Evolutionary conservation across 257 asterid species (phyloP), one percentile per base, ranked within the genome.

Genomic region (Vinca minor): DNA sequence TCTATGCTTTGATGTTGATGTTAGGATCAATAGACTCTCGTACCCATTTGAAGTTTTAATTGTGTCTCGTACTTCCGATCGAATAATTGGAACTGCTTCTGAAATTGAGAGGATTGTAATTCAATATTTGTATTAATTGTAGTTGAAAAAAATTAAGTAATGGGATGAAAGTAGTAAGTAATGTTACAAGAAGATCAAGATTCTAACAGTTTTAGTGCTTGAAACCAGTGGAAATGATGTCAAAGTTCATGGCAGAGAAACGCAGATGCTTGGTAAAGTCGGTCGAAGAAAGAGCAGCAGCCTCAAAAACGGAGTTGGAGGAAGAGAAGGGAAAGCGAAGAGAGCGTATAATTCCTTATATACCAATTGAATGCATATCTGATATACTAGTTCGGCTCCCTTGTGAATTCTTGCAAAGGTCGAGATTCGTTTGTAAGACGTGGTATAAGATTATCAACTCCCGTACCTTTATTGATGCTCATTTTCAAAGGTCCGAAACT

Each of bases 341-440:
- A 29, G 69, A 26, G 55, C 49, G 36, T 60, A 65, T 49, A 8
- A 34, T 69, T 62, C 82, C 82, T 25, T 46, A 68, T 29, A 67
- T 83, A 64, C 83, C 80, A 0, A 59, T 63, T 13, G 80, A 72
- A 18, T 78, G 84, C 71, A 63, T 76, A 46, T 74, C 61, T 52
- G 36, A 66, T 64, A 76, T 81, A 74, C 75, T 70, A 66, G 60
- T 72, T 50, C 67, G 76, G 46, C 89, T 83, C 56, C 89, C 89
- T 31, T 71, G 74, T 15, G 80, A 78, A 64, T 72, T 77, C 31
- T 54, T 83, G 15, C 49, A 64, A 17, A 55, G 20, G 42, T 64
- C 77, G 8, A 73, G 81, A 65, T 71, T 78, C 66, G 79, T 80
- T 32, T 80, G 79, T 25, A 83, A 83, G 76, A 42, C 46, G 7